Conservation (phyloP, 805 yeast genomes). For the Lipomyces starkeyi region DNA sequence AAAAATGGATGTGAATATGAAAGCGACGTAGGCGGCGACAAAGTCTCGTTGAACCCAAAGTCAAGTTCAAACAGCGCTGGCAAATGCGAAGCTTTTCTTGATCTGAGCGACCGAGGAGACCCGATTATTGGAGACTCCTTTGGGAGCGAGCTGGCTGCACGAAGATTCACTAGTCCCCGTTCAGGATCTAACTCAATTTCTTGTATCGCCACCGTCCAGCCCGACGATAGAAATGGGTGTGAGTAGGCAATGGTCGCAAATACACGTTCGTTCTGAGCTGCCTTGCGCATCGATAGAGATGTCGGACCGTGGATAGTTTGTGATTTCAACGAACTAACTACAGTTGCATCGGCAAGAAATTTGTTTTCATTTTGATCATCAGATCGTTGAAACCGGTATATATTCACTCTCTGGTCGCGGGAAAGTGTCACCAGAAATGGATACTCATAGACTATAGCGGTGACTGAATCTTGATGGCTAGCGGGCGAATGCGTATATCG, state of each 20-base stretch:
- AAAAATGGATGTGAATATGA: constrained; percentile 35
- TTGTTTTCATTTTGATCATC: neutral
- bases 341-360: neutral
- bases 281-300: constrained; percentile 23
- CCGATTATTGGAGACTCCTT: constrained; percentile 1
- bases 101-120: neutral
- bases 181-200: constrained; percentile 29
- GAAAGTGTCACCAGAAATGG: constrained; percentile 30
- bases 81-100: neutral
- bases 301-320: constrained; percentile 22
- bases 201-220: constrained; percentile 29
- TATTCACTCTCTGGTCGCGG: constrained; percentile 6
- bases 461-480: constrained; percentile 4
- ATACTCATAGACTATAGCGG: constrained; percentile 14
- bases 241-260: constrained; percentile 29
- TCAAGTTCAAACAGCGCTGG: neutral
- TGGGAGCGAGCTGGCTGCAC: constrained; percentile 28
- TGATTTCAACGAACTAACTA: constrained; percentile 19
- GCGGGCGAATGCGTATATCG: constrained; percentile 16
- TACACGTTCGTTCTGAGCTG: neutral
- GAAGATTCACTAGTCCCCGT: constrained; percentile 15
- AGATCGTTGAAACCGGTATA: constrained; percentile 11
- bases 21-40: constrained; percentile 22
- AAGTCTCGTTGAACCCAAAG: neutral
- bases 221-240: constrained; percentile 12